Evolutionary conservation across 1,284 basidiomycete genomes (phyloP), one percentile per base, ranked within the genome.

Genomic region (Pterula multifida): DNA sequence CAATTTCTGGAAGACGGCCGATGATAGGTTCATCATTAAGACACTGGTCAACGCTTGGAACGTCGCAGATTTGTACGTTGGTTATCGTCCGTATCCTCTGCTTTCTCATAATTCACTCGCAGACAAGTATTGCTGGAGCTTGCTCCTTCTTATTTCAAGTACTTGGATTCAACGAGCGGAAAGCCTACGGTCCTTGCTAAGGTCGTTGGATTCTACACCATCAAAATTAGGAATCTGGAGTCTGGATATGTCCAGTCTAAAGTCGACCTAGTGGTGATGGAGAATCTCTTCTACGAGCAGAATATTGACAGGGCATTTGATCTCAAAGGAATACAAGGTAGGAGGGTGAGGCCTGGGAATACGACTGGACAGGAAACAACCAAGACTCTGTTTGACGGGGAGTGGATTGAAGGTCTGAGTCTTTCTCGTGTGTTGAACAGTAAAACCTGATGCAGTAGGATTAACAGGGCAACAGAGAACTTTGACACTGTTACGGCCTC

Each of bases 1-100:
- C 3, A 79, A 81, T 55, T 90, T 89, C 59, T 86, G 84, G 80
- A 85, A 83, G 70, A 87, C 84, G 42, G 60, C 66, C 15, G 86
- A 90, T 60, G 77, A 84, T 56, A 69, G 77, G 52, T 87, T 82
- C 60, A 80, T 90, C 56, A 82, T 89, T 67, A 89, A 90, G 72
- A 85, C 85, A 12, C 64, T 89, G 50, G 81, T 89, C 3, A 81
- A 84, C 63, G 84, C 85, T 11, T 89, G 85, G 85, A 87, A 86
- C 60, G 85, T 87, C 32, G 82, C 81, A 4, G 86, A 90, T 64
- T 63, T 85, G 85, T 87, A 58, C 68, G 82, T 74, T 1, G 28
- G 46, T 35, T 49, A 36, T 19, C 45, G n/a, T n/a, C n/a, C n/a
- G n/a, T 49, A 44, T 51, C 48, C 24, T 35, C 32, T 19, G 17